Conservation (phyloP, 306 rosid genomes). For the Spatholobus suberectus region DNA sequence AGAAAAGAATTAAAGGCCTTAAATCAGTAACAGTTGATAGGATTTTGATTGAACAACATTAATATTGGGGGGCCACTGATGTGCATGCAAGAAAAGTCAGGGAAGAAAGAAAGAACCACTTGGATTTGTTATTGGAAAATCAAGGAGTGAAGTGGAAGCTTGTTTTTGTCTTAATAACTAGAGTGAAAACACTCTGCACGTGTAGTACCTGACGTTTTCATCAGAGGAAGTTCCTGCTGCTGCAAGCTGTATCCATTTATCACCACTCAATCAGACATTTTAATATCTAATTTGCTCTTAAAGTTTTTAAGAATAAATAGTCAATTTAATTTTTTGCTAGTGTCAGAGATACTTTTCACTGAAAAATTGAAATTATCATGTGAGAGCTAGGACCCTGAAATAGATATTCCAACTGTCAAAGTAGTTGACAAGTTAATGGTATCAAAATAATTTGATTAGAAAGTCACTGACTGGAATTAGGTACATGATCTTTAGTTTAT, state of each 20-base stretch:
- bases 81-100: slow-evolving; percentile 31
- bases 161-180: slow-evolving; percentile 34
- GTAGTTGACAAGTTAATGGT: background rate
- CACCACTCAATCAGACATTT: slow-evolving; percentile 13
- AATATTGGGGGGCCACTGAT: slow-evolving; percentile 43
- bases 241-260: slow-evolving; percentile 10
- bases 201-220: slow-evolving; percentile 32
- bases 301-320: background rate
- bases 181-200: slow-evolving; percentile 25
- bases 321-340: background rate
- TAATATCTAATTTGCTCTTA: background rate
- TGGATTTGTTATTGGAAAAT: slow-evolving; percentile 34
- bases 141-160: slow-evolving; percentile 43
- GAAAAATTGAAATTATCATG: background rate
- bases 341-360: background rate
- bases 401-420: background rate
- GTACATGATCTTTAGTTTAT: background rate
- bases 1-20: slow-evolving; percentile 24
- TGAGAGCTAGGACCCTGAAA: background rate
- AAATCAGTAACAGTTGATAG: slow-evolving; percentile 31
- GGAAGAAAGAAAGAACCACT: slow-evolving; percentile 32
- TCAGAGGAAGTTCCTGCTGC: background rate
- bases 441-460: background rate
- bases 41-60: slow-evolving; percentile 52
- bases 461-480: background rate